Evolutionary conservation across 306 rosid genomes (phyloP).

Genomic region (Cicer judaicum): DNA sequence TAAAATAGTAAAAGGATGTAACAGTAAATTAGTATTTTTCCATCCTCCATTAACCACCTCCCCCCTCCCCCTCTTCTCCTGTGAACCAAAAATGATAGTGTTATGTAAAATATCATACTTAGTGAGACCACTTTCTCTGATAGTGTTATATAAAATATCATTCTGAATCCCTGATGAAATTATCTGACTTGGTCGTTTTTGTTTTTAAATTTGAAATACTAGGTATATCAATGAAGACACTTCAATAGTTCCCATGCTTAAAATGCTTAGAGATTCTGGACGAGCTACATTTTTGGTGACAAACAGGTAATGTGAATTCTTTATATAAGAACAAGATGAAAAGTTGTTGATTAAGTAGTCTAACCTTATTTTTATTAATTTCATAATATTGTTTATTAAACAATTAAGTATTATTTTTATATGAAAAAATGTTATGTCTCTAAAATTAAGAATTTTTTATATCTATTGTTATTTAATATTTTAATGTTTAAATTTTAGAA

Average conservation of each 20-base stretch:
- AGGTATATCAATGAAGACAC: slow-evolving; percentile 85
- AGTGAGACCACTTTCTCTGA: slow-evolving; percentile 18
- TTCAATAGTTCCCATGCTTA: slow-evolving; percentile 87
- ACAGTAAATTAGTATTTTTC: background rate
- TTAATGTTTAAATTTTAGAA: slow-evolving; percentile 25
- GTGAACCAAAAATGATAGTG: background rate
- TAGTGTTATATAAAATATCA: background rate
- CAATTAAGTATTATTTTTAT: background rate
- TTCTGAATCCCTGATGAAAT: slow-evolving; percentile 8
- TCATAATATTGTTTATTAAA: background rate
- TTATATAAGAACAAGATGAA: background rate
- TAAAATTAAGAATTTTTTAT: background rate
- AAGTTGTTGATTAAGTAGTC: background rate
- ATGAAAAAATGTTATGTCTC: background rate
- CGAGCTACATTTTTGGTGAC: slow-evolving; percentile 97
- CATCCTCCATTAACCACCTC: background rate
- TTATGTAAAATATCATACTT: background rate
- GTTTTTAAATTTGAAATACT: slow-evolving; percentile 45
- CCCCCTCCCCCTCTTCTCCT: background rate
- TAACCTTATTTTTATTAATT: slow-evolving; percentile 11
- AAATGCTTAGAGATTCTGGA: slow-evolving; percentile 89
- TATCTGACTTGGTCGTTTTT: slow-evolving; percentile 36
- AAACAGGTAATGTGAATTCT: slow-evolving; percentile 67
- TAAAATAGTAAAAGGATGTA: background rate
- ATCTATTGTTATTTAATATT: slow-evolving; percentile 1